phyloP scores from a whole-genome alignment of 2,329 filamentous ascomycete species.

The Lachnellula willkommii region DNA sequence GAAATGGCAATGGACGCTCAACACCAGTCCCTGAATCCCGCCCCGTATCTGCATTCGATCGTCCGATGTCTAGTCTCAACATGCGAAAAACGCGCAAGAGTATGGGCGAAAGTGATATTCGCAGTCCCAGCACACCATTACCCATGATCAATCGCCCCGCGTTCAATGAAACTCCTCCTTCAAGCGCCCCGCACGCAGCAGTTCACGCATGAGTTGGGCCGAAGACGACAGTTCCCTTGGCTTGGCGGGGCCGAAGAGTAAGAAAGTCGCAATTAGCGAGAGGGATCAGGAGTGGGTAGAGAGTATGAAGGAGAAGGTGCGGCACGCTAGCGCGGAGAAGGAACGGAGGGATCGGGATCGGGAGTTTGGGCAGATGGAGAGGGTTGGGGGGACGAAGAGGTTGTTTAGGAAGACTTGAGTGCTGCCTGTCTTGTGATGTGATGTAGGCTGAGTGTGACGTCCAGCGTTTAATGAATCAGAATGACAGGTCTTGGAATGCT shows the following conservation, averaged over 20 bases:
- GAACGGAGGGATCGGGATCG: slow-evolving; percentile 29
- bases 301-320: slow-evolving; percentile 74
- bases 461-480: neutral
- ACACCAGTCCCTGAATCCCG: slow-evolving; percentile 32
- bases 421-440: neutral
- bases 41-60: slow-evolving; percentile 22
- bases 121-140: slow-evolving; percentile 23
- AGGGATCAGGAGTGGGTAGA: slow-evolving; percentile 78
- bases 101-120: slow-evolving; percentile 16
- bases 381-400: slow-evolving; percentile 66
- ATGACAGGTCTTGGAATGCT: neutral
- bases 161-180: slow-evolving; percentile 13
- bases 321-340: slow-evolving; percentile 60
- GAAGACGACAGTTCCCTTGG: slow-evolving; percentile 58
- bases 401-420: slow-evolving; percentile 43
- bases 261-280: slow-evolving; percentile 60
- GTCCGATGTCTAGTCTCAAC: slow-evolving; percentile 24
- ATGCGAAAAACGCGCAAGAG: slow-evolving; percentile 27
- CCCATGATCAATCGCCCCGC: slow-evolving; percentile 8
- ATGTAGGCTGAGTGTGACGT: neutral
- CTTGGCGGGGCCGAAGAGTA: slow-evolving; percentile 64
- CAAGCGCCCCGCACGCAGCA: slow-evolving; percentile 4
- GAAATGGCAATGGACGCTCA: slow-evolving; percentile 33
- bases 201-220: slow-evolving; percentile 49
- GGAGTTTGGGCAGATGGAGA: slow-evolving; percentile 59